Percentiles rank a stretch among this genome's conserved stretches.
Conservation (phyloP, 2,329 filamentous ascomycete species). For the Claviceps sp. region DNA sequence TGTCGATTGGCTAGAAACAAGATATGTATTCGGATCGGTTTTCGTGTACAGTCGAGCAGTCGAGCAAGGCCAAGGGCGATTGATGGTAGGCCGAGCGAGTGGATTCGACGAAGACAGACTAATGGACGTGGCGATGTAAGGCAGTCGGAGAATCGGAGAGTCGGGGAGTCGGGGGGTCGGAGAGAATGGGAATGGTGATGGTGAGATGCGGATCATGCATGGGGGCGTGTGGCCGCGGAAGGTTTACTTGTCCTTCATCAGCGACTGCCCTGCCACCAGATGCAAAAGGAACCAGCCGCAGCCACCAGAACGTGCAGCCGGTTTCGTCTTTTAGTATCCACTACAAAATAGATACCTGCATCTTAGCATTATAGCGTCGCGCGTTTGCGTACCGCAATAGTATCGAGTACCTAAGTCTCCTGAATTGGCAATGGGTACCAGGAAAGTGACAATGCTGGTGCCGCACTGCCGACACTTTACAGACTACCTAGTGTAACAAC, state of each 20-base stretch:
- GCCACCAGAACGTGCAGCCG: not conserved
- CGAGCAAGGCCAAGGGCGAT: not conserved
- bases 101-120: not conserved
- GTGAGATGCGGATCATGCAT: slow-evolving; percentile 2
- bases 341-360: too few relatives aligned
- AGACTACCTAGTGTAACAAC: too few relatives aligned
- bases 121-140: not conserved
- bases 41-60: not conserved
- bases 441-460: too few relatives aligned
- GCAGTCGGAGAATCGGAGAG: slow-evolving; percentile 2
- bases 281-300: not conserved
- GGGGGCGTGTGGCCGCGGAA: not conserved
- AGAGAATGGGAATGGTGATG: not conserved
- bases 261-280: too few relatives aligned
- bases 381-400: too few relatives aligned
- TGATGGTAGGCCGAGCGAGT: not conserved
- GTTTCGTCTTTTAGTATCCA: not conserved
- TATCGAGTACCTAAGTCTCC: too few relatives aligned
- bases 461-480: too few relatives aligned
- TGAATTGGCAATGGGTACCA: too few relatives aligned
- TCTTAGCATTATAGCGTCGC: too few relatives aligned
- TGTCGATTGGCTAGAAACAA: not conserved
- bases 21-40: not conserved
- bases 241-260: not conserved
- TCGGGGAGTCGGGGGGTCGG: too few relatives aligned